These are phyloP conservation scores for Spinacia oleracea DNA, from an alignment of 179 eudicot species.

Conservation along the genomic window DNA sequence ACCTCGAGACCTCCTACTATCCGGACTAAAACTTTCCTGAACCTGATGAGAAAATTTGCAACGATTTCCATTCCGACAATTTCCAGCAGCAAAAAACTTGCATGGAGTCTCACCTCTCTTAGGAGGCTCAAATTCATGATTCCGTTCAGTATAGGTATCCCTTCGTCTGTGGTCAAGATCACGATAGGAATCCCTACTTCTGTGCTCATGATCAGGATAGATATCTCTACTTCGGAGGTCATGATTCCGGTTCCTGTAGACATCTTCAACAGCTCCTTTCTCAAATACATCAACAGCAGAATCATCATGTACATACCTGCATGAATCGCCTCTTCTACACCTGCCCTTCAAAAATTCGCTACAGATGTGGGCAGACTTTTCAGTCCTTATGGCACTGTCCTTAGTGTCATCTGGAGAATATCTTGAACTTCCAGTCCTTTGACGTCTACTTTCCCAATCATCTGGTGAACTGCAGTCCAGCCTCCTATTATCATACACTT, in stretches of 20 bases:
- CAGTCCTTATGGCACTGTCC: slow-evolving; percentile 26
- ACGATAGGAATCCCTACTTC: slow-evolving; percentile 29
- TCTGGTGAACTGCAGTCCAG: slow-evolving; percentile 30
- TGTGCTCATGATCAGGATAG: slow-evolving; percentile 33
- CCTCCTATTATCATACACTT: slow-evolving; percentile 34
- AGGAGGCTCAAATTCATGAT: slow-evolving; percentile 42
- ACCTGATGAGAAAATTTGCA: slow-evolving; percentile 69
- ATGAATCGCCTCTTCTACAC: slow-evolving; percentile 38
- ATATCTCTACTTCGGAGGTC: slow-evolving; percentile 29
- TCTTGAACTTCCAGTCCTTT: slow-evolving; percentile 38
- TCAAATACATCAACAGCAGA: slow-evolving; percentile 30
- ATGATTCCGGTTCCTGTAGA: slow-evolving; percentile 32
- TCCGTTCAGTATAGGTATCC: slow-evolving; percentile 33
- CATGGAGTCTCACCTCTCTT: slow-evolving; percentile 43
- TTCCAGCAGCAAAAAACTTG: slow-evolving; percentile 71
- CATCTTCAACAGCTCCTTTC: slow-evolving; percentile 32
- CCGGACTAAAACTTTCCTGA: slow-evolving; percentile 23
- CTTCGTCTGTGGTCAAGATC: slow-evolving; percentile 26
- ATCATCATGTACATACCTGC: slow-evolving; percentile 34
- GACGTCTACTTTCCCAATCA: slow-evolving; percentile 40
- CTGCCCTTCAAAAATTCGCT: slow-evolving; percentile 39
- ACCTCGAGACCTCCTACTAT: slow-evolving; percentile 34
- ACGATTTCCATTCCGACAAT: slow-evolving; percentile 55
- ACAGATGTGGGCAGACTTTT: slow-evolving; percentile 36
- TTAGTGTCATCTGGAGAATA: slow-evolving; percentile 38